These are phyloP conservation scores for Euphorbia lathyris DNA, from an alignment of 345 rosid genomes.

Conservation along the genomic window DNA sequence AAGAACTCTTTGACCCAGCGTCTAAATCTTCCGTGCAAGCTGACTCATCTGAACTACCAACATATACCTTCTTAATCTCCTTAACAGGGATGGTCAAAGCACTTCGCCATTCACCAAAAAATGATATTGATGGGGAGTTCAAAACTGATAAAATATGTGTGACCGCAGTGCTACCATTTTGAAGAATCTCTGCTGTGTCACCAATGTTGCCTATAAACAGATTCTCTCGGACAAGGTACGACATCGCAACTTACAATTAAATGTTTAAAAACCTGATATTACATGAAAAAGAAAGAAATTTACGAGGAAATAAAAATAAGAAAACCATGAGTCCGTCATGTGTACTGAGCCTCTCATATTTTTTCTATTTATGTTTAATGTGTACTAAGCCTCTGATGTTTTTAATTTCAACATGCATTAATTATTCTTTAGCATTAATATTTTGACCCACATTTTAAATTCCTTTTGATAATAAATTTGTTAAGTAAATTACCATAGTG, in stretches of 20 bases:
- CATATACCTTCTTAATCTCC: conserved; percentile 64
- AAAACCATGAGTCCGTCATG: background rate
- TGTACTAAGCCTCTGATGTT: too few species aligned
- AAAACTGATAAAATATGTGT: conserved; percentile 61
- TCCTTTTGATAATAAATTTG: too few species aligned
- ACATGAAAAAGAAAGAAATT: background rate
- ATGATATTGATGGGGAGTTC: conserved; percentile 57
- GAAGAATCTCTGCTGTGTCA: conserved; percentile 67
- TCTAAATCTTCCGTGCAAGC: conserved; percentile 23
- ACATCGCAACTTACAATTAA: conserved; percentile 35
- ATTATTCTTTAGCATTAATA: too few species aligned
- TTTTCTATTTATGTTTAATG: too few species aligned
- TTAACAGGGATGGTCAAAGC: conserved; percentile 46
- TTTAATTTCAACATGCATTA: too few species aligned
- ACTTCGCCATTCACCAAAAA: conserved; percentile 66
- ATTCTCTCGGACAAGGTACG: conserved; percentile 66
- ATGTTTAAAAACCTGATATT: background rate
- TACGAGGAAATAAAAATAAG: background rate
- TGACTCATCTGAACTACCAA: conserved; percentile 36
- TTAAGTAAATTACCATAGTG: too few species aligned
- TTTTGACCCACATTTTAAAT: too few species aligned
- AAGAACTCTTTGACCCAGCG: conserved; percentile 43
- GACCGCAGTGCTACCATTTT: conserved; percentile 54
- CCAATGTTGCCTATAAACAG: conserved; percentile 69
- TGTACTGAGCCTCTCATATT: too few species aligned